Base-by-base conservation (phyloP, 768 basidiomycete genomes). In the Termitomyces sp. region DNA sequence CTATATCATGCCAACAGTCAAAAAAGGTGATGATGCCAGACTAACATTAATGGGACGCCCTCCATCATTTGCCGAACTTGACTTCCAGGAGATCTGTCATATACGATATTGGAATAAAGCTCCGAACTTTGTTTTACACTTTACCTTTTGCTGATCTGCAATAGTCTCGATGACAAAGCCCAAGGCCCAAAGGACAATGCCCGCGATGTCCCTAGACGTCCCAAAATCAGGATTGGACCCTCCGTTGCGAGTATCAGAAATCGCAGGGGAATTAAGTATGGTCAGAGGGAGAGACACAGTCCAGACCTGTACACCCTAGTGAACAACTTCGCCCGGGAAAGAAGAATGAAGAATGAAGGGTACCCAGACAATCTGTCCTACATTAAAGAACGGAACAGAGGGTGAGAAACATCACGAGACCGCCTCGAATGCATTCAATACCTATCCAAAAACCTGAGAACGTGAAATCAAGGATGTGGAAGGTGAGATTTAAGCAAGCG, bases 251-350 rank as follows among this genome's bases (percentile, higher is more conserved):
- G 68, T 65, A 56, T 82, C 80, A 7, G 83, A 83, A 16, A 87
- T 76, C 6, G 78, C 79, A 3, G 85, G 85, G 3, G 88, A 88
- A 63, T 88, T 88, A 40, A 88, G 72, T 57, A 87, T 83, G 29
- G 75, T 80, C 27, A 86, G 60, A 3, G 87, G 85, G 0, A 88
- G 71, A 7, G 85, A 85, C 5, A 85, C 83, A 0, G 72, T 73
- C 84, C 47, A 48, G 5, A 48, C 47, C 33, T 48, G 15, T 13
- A 35, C 11, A 36, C 36, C 15, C n/a, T n/a, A n/a, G 25, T 48
- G 2, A 23, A 6, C 10, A 5, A 25, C 1, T 29, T 35, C 2
- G 16, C 23, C n/a, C 11, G 13, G 23, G 20, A 1, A 7, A 31
- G 33, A 15, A n/a, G n/a, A 36, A 36, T n/a, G 33, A 15, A n/a